Evolutionary conservation across 2,329 filamentous ascomycete species (phyloP).

Genomic region (Apiospora marii): DNA sequence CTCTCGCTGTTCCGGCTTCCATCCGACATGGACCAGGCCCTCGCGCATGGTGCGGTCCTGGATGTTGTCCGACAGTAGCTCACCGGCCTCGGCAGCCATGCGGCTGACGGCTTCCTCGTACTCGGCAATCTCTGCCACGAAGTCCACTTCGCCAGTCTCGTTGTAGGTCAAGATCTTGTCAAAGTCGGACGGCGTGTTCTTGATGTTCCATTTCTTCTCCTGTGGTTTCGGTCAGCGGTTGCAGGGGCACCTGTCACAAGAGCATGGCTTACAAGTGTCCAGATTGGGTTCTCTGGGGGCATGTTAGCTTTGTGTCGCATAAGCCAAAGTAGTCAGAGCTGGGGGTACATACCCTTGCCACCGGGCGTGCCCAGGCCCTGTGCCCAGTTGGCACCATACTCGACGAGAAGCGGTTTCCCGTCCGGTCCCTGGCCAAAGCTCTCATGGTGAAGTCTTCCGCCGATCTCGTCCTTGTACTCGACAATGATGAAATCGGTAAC

Average conservation of each 20-base stretch:
- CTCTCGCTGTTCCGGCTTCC: slow-evolving; percentile 66
- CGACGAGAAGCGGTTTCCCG: slow-evolving; percentile 64
- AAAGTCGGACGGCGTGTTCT: slow-evolving; percentile 66
- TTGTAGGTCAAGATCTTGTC: slow-evolving; percentile 67
- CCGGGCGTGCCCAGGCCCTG: slow-evolving; percentile 41
- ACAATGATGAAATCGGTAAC: slow-evolving; percentile 71
- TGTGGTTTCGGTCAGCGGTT: background rate
- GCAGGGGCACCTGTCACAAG: background rate
- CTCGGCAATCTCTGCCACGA: slow-evolving; percentile 55
- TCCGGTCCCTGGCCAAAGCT: slow-evolving; percentile 60
- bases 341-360: background rate
- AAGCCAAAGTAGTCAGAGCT: background rate
- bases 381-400: slow-evolving; percentile 74
- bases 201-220: slow-evolving; percentile 64
- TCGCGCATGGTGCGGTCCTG: slow-evolving; percentile 68
- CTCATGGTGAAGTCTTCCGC: slow-evolving; percentile 65
- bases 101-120: slow-evolving; percentile 55
- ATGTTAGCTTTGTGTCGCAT: background rate
- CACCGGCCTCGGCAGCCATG: slow-evolving; percentile 62
- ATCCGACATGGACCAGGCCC: slow-evolving; percentile 66
- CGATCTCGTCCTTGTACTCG: slow-evolving; percentile 68
- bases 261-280: slow-evolving; percentile 51
- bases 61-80: slow-evolving; percentile 63
- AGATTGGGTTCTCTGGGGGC: slow-evolving; percentile 66
- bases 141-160: slow-evolving; percentile 62